A percentile compares a stretch with the other conserved stretches of the same genome.
Conservation (phyloP, 768 basidiomycete genomes). For the Phylloporus sp. region DNA sequence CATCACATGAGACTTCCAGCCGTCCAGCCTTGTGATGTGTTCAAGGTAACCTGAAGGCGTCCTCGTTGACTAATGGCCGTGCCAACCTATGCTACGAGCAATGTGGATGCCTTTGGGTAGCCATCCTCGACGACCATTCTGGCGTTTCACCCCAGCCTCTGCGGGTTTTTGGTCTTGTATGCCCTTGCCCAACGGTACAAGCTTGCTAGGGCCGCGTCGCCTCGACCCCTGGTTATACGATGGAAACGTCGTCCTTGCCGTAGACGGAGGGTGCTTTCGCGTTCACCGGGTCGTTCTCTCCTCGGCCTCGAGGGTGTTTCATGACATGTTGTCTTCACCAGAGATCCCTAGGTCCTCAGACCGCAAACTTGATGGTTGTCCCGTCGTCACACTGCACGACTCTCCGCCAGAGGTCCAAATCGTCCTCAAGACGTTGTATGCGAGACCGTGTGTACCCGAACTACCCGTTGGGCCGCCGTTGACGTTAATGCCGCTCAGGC, state of each 20-base stretch:
- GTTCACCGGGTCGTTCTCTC: constrained; percentile 21
- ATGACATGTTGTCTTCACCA: constrained; percentile 12
- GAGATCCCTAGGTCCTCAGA: constrained; percentile 9
- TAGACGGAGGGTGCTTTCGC: constrained; percentile 19
- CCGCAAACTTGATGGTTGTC: constrained; percentile 21
- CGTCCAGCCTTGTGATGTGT: constrained; percentile 9
- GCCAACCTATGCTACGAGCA: constrained; percentile 25
- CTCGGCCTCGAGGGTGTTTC: constrained; percentile 21
- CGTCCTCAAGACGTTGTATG: constrained; percentile 21
- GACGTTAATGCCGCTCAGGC: constrained; percentile 13
- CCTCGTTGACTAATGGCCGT: constrained; percentile 27
- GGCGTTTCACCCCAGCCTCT: constrained; percentile 11
- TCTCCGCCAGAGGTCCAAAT: constrained; percentile 22
- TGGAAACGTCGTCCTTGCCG: constrained; percentile 23
- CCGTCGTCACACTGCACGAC: constrained; percentile 20
- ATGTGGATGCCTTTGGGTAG: constrained; percentile 15
- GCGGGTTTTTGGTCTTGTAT: constrained; percentile 17
- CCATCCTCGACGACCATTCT: constrained; percentile 9
- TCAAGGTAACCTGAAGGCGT: constrained; percentile 23
- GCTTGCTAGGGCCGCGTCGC: constrained; percentile 12
- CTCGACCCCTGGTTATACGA: constrained; percentile 24
- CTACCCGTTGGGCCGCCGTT: neutral
- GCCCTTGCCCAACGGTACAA: constrained; percentile 15
- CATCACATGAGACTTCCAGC: constrained; percentile 9
- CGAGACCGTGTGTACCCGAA: constrained; percentile 20